Conservation (phyloP, 1,284 basidiomycete species). For the Sphaerobolus stellatus region DNA sequence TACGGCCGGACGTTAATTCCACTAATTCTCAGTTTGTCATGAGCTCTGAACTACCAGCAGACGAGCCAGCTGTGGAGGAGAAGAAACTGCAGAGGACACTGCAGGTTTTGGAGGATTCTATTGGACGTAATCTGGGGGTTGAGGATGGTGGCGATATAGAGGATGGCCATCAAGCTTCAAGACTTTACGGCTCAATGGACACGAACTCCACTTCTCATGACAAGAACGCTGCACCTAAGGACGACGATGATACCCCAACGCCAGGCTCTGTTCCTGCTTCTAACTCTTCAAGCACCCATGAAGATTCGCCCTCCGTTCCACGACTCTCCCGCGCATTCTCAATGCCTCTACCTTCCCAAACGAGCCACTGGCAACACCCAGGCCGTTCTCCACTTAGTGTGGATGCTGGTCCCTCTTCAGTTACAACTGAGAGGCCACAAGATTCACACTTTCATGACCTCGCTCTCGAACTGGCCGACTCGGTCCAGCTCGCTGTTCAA, state of each 20-base stretch:
- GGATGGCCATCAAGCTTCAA: neutral
- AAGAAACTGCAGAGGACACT: too few species aligned
- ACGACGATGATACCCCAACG: constrained; percentile 15
- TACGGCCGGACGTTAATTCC: constrained; percentile 35
- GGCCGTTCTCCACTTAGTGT: constrained; percentile 32
- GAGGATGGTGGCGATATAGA: too few species aligned
- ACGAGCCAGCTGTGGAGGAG: too few species aligned
- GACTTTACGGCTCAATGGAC: neutral
- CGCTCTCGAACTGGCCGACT: constrained; percentile 82
- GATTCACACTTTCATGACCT: constrained; percentile 56
- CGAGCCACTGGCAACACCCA: constrained; percentile 66
- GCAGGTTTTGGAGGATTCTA: too few species aligned
- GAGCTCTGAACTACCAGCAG: too few species aligned
- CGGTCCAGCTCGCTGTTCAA: constrained; percentile 83
- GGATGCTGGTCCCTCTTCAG: constrained; percentile 3
- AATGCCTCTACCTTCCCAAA: constrained; percentile 68
- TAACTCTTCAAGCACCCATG: too few species aligned
- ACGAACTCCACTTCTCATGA: constrained; percentile 32
- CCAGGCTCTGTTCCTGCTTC: too few species aligned
- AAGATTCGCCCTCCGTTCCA: constrained; percentile 28
- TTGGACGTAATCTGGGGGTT: too few species aligned
- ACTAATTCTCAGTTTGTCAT: constrained; percentile 8
- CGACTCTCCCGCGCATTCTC: constrained; percentile 68
- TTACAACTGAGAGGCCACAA: constrained; percentile 26
- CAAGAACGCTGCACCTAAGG: constrained; percentile 4